phyloP scores from a whole-genome alignment of 192 early-diverging fungal species.

The Coemansia sp. region DNA sequence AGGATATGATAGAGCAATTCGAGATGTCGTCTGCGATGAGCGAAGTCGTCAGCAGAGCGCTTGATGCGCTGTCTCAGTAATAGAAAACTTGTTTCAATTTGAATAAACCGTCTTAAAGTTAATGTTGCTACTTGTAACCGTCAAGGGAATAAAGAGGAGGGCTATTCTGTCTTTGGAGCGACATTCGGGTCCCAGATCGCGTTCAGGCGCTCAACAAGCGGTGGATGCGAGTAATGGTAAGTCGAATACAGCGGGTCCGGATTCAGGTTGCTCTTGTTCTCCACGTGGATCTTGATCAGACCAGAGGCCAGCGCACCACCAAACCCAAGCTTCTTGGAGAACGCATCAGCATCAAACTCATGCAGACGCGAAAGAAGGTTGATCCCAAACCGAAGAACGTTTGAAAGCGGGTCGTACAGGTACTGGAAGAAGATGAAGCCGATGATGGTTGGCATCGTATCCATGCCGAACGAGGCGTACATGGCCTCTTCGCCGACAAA shows the following conservation, averaged over 20 bases:
- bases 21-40: conserved; percentile 36
- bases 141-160: conserved; percentile 4
- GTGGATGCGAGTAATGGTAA: conserved; percentile 92
- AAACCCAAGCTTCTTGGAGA: conserved; percentile 81
- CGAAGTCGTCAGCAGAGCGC: conserved; percentile 32
- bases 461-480: conserved; percentile 87
- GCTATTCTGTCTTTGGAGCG: conserved; percentile 52
- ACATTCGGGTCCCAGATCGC: conserved; percentile 57
- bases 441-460: conserved; percentile 72
- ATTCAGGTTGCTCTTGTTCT: conserved; percentile 86
- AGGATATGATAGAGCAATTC: conserved; percentile 28
- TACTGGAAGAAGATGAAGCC: conserved; percentile 92
- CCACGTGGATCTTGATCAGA: conserved; percentile 85
- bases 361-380: conserved; percentile 81
- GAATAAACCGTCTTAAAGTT: not conserved
- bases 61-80: conserved; percentile 9
- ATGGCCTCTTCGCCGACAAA: conserved; percentile 71
- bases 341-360: conserved; percentile 94
- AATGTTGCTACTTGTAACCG: not conserved
- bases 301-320: conserved; percentile 67
- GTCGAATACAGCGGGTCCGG: conserved; percentile 84
- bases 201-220: conserved; percentile 81
- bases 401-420: conserved; percentile 78
- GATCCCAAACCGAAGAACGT: conserved; percentile 67
- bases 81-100: not conserved